phyloP scores from a whole-genome alignment of 805 yeast species.

The Saccharomycopsis lassenensis region DNA sequence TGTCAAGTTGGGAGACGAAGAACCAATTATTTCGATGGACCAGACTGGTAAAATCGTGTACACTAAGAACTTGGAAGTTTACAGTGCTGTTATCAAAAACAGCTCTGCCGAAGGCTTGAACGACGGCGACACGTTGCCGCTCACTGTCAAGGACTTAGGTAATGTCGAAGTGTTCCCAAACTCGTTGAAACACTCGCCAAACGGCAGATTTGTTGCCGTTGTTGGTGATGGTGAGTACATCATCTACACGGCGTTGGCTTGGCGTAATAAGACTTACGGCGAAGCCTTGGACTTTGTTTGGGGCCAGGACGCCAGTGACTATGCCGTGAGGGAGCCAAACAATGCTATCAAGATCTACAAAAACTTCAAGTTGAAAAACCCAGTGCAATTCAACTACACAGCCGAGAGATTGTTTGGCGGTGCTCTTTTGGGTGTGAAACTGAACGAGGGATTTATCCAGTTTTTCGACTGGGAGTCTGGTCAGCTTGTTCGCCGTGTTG shows the following conservation, averaged over 20 bases:
- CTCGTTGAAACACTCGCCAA: conserved; percentile 82
- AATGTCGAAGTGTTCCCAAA: conserved; percentile 88
- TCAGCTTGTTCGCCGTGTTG: conserved; percentile 73
- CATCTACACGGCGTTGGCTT: conserved; percentile 90
- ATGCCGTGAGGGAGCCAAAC: conserved; percentile 67
- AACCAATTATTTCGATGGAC: conserved; percentile 90
- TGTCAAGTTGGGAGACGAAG: conserved; percentile 83
- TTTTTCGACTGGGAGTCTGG: conserved; percentile 95
- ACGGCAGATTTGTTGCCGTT: conserved; percentile 93
- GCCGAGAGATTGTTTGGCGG: conserved; percentile 84
- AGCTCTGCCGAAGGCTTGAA: conserved; percentile 41
- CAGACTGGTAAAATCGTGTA: conserved; percentile 83
- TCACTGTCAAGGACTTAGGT: conserved; percentile 88
- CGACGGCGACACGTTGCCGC: conserved; percentile 71
- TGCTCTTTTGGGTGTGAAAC: conserved; percentile 73
- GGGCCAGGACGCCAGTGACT: conserved; percentile 85
- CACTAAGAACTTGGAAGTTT: conserved; percentile 85
- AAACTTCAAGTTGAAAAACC: conserved; percentile 71
- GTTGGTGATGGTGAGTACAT: conserved; percentile 98
- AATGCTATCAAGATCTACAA: conserved; percentile 61
- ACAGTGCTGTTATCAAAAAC: conserved; percentile 69
- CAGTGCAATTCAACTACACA: conserved; percentile 55
- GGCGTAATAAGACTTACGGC: conserved; percentile 95
- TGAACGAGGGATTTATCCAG: conserved; percentile 64
- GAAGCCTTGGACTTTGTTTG: conserved; percentile 85